These are phyloP conservation scores for Phytophthora fragariae DNA, from an alignment of 352 stramenopile species.

Conservation along the genomic window DNA sequence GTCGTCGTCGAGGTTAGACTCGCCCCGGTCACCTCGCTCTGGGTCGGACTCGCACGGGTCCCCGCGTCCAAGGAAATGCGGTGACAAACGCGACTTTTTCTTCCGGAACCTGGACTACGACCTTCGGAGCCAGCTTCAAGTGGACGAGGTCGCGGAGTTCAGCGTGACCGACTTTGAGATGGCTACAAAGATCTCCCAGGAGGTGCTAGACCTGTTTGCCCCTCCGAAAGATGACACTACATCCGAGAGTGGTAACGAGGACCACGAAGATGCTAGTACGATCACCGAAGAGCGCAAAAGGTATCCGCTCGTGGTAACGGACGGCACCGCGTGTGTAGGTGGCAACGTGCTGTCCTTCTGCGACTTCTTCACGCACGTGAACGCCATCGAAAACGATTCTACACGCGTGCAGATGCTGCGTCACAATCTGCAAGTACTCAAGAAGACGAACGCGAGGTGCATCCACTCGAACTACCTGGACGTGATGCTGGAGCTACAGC, in stretches of 20 bases:
- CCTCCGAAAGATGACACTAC: slow-evolving; percentile 19
- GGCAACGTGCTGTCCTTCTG: slow-evolving; percentile 87
- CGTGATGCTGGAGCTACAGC: slow-evolving; percentile 73
- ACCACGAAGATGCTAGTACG: slow-evolving; percentile 20
- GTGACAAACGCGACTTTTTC: slow-evolving; percentile 88
- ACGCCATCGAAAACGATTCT: slow-evolving; percentile 74
- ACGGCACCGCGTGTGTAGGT: slow-evolving; percentile 83
- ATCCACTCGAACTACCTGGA: slow-evolving; percentile 72
- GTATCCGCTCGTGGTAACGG: slow-evolving; percentile 65
- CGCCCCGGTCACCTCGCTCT: slow-evolving; percentile 33
- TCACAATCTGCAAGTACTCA: slow-evolving; percentile 73
- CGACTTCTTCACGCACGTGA: slow-evolving; percentile 78
- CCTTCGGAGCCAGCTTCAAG: slow-evolving; percentile 69
- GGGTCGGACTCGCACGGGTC: slow-evolving; percentile 33
- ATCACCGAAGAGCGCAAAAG: slow-evolving; percentile 34
- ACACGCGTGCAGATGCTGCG: slow-evolving; percentile 76
- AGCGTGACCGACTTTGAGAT: slow-evolving; percentile 87
- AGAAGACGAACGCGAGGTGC: slow-evolving; percentile 67
- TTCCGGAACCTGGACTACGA: slow-evolving; percentile 80
- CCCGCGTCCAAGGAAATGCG: slow-evolving; percentile 54
- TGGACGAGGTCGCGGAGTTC: slow-evolving; percentile 82
- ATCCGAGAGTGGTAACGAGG: slow-evolving; percentile 18
- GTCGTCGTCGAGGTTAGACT: slow-evolving; percentile 30
- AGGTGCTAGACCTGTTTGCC: slow-evolving; percentile 58
- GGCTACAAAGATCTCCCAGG: slow-evolving; percentile 75